Percentiles rank a stretch among this genome's conserved stretches.
Evolutionary conservation across 148 eudicot species (phyloP).

Genomic region (Camellia granthamiana): DNA sequence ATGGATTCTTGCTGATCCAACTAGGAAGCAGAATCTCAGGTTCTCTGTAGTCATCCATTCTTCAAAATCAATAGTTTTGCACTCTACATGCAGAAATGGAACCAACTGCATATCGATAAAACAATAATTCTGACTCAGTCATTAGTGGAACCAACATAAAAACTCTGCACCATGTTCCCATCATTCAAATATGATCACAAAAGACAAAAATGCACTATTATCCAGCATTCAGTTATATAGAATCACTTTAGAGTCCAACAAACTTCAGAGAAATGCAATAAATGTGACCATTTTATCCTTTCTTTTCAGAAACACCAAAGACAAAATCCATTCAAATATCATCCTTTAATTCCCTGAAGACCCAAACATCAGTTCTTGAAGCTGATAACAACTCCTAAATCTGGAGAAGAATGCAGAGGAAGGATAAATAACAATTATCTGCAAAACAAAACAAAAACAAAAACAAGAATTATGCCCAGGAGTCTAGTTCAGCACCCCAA

Average conservation of each 20-base stretch:
- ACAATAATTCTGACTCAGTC: not conserved
- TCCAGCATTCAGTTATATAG: not conserved
- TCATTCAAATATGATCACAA: not conserved
- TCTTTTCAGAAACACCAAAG: not conserved
- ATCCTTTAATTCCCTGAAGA: not conserved
- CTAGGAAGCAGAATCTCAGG: conserved; percentile 46
- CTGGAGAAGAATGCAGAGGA: conserved; percentile 4
- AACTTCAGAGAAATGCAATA: not conserved
- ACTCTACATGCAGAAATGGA: conserved; percentile 13
- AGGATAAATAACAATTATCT: not conserved
- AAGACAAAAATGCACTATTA: not conserved
- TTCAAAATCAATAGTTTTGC: conserved; percentile 8
- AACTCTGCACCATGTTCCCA: not conserved
- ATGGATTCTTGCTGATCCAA: conserved; percentile 45
- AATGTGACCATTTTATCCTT: conserved; percentile 11
- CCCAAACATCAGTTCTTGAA: conserved; percentile 6
- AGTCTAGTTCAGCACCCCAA: not conserved
- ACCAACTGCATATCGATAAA: not conserved
- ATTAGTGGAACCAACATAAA: not conserved
- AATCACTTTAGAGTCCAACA: not conserved
- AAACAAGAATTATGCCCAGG: not conserved
- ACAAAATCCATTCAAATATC: not conserved
- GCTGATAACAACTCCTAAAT: conserved; percentile 1
- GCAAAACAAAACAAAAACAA: conserved; percentile 12
- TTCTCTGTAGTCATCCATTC: conserved; percentile 69